Percentiles rank a stretch among this genome's conserved stretches.
Conservation (phyloP, 805 yeast genomes). For the Nakazawaea laoshanensis region DNA sequence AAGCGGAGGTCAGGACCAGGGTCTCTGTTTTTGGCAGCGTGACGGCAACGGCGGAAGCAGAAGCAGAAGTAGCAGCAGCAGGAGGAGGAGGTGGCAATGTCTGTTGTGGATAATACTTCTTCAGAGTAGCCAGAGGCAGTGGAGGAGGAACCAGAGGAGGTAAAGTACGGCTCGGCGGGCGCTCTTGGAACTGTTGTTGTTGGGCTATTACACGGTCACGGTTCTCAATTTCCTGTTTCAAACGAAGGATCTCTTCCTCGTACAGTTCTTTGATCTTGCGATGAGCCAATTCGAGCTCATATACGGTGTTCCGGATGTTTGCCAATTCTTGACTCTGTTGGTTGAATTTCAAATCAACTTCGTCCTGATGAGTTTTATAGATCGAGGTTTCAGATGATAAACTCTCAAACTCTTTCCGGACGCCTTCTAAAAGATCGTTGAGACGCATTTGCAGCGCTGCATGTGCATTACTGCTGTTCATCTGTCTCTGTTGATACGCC, state of each 20-base stretch:
- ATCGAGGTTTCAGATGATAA: conserved; percentile 79
- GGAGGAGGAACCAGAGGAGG: conserved; percentile 18
- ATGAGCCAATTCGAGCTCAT: conserved; percentile 90
- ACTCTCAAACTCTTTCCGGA: conserved; percentile 83
- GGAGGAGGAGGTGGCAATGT: conserved; percentile 17
- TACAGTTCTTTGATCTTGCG: conserved; percentile 92
- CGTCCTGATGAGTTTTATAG: conserved; percentile 86
- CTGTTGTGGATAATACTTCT: conserved; percentile 14
- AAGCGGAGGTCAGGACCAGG: conserved; percentile 18
- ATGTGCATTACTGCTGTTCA: conserved; percentile 8
- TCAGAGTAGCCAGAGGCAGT: conserved; percentile 18
- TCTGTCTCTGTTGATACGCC: conserved; percentile 11
- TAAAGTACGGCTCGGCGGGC: conserved; percentile 17
- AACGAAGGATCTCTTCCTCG: conserved; percentile 82
- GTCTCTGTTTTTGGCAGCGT: conserved; percentile 16
- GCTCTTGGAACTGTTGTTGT: conserved; percentile 25
- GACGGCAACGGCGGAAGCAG: conserved; percentile 12
- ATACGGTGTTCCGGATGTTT: conserved; percentile 88
- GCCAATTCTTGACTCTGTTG: conserved; percentile 93
- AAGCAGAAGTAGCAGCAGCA: conserved; percentile 11
- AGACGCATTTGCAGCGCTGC: conserved; percentile 25
- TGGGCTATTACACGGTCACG: conserved; percentile 54
- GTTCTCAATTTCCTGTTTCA: conserved; percentile 79
- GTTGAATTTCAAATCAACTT: conserved; percentile 78
- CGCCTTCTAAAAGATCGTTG: conserved; percentile 82